phyloP scores from a whole-genome alignment of 768 basidiomycete genomes.

The Leccinum incarnatum region DNA sequence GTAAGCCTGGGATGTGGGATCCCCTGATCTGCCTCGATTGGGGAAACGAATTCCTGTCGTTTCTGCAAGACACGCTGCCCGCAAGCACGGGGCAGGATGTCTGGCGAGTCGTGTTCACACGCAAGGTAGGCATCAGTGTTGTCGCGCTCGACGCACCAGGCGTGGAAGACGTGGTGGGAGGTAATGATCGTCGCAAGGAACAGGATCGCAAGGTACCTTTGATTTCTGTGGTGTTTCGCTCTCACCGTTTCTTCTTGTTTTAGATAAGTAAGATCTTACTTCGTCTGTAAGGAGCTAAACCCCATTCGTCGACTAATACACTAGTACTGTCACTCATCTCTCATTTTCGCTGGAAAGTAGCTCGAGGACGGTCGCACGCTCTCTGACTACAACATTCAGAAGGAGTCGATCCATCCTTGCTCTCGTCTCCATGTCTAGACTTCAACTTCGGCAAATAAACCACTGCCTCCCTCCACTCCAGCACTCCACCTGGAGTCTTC shows the following conservation, averaged over 20 bases:
- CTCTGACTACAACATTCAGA: no score
- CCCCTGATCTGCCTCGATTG: conserved; percentile 71
- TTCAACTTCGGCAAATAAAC: no score
- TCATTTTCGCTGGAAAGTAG: no score
- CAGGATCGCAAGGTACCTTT: conserved; percentile 58
- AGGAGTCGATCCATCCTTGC: no score
- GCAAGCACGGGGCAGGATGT: conserved; percentile 37
- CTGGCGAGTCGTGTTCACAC: conserved; percentile 70
- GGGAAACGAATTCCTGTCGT: conserved; percentile 61
- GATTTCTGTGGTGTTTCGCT: neutral
- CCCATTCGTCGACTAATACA: no score
- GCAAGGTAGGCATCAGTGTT: conserved; percentile 53
- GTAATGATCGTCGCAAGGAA: conserved; percentile 65
- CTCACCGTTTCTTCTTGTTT: neutral
- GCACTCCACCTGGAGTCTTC: no score
- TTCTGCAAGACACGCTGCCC: conserved; percentile 42
- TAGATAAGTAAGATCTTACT: no score
- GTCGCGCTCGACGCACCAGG: conserved; percentile 45
- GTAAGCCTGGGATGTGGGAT: conserved; percentile 75
- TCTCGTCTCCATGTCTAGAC: no score
- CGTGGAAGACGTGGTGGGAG: conserved; percentile 56
- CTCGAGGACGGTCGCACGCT: no score
- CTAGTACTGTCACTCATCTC: no score
- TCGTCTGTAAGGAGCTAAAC: no score
- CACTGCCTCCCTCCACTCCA: no score